These are phyloP conservation scores for Alternaria triticina DNA, from an alignment of 2,329 filamentous ascomycete species.

Conservation along the genomic window DNA sequence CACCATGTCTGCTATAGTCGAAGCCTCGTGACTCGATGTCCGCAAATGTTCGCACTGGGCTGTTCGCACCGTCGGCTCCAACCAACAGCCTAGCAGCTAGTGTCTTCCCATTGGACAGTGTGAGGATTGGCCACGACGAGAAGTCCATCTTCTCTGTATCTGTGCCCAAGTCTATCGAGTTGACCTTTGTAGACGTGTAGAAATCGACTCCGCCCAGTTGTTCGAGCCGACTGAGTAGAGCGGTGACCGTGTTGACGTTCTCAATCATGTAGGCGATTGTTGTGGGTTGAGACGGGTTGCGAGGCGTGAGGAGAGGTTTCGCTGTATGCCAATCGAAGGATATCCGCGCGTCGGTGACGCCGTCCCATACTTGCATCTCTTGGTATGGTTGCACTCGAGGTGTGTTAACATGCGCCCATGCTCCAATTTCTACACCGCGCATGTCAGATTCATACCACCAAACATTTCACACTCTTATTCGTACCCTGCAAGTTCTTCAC, in stretches of 20 bases:
- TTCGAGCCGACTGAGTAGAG: slow-evolving; percentile 73
- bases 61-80: slow-evolving; percentile 93
- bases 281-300: slow-evolving; percentile 53
- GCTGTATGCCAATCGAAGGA: slow-evolving; percentile 77
- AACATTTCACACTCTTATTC: background rate
- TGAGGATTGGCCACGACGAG: slow-evolving; percentile 84
- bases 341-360: slow-evolving; percentile 83
- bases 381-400: slow-evolving; percentile 85
- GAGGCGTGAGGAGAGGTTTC: slow-evolving; percentile 43
- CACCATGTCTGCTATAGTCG: slow-evolving; percentile 89
- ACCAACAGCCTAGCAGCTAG: slow-evolving; percentile 85
- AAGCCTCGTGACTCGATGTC: slow-evolving; percentile 85
- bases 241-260: slow-evolving; percentile 86
- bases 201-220: slow-evolving; percentile 72
- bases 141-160: slow-evolving; percentile 73
- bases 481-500: slow-evolving; percentile 74
- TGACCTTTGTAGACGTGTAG: slow-evolving; percentile 78
- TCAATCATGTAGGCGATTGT: slow-evolving; percentile 97
- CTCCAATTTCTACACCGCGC: slow-evolving; percentile 68
- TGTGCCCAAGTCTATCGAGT: slow-evolving; percentile 77
- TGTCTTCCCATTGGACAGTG: slow-evolving; percentile 68
- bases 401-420: slow-evolving; percentile 77
- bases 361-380: slow-evolving; percentile 99
- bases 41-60: slow-evolving; percentile 87
- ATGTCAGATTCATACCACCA: too few relatives aligned